Evolutionary conservation across 2,329 filamentous ascomycete species (phyloP).

Genomic region (Leptosphaerulina australis): DNA sequence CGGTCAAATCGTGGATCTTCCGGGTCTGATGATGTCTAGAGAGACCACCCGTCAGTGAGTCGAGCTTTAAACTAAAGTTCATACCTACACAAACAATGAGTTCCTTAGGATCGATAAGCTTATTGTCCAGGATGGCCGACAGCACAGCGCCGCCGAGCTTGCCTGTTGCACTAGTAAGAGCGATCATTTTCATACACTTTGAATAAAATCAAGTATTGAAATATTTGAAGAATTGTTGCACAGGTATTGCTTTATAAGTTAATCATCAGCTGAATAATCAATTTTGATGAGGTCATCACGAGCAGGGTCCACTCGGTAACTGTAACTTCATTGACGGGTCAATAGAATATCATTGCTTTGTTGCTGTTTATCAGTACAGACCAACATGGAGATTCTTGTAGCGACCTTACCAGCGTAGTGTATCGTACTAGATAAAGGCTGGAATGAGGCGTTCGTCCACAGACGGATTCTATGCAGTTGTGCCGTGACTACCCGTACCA

Average conservation of each 20-base stretch:
- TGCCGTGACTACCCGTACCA: background rate
- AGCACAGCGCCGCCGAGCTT: conserved; percentile 55
- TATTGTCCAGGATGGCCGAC: conserved; percentile 50
- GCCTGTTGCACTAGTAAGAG: conserved; percentile 54
- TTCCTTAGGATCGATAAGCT: conserved; percentile 45
- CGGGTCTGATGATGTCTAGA: conserved; percentile 31
- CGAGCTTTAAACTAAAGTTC: too few species aligned
- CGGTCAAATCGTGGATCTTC: conserved; percentile 30
- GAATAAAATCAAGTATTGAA: background rate
- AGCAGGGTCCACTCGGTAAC: conserved; percentile 12
- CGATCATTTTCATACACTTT: conserved; percentile 37
- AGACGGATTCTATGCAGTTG: background rate
- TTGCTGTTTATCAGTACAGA: background rate
- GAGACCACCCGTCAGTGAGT: background rate
- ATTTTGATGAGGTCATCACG: conserved; percentile 15
- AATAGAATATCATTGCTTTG: background rate
- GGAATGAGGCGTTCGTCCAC: background rate
- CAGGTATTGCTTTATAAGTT: background rate
- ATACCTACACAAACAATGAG: conserved; percentile 48
- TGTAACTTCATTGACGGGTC: background rate
- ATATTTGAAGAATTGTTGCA: background rate
- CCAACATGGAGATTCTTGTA: too few species aligned
- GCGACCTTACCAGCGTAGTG: too few species aligned
- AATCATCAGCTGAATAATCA: conserved; percentile 6
- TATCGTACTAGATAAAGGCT: too few species aligned